Percentiles rank a stretch among this genome's conserved stretches.
Conservation (phyloP, 345 rosid species). For the Nasturtium officinale region DNA sequence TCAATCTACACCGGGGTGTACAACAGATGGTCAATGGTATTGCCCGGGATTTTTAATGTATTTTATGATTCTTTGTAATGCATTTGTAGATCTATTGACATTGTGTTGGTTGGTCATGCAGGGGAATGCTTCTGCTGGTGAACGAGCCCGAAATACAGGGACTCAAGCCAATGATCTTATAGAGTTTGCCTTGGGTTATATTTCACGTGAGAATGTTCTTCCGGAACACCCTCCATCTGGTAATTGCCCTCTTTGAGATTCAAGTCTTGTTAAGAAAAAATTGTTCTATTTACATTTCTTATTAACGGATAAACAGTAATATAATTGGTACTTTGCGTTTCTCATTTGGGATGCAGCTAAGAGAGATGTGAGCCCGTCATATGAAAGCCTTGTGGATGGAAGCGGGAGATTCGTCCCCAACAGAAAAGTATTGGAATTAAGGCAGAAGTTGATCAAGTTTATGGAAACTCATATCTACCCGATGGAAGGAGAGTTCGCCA, state of each 20-base stretch:
- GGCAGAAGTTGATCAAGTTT: constrained; percentile 70
- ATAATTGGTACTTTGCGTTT: constrained; percentile 5
- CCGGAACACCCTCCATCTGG: constrained; percentile 76
- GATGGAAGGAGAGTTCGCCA: constrained; percentile 72
- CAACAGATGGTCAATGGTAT: constrained; percentile 91
- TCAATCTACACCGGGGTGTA: constrained; percentile 76
- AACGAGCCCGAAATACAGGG: constrained; percentile 72
- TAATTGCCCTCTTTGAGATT: constrained; percentile 36
- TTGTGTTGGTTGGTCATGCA: constrained; percentile 43
- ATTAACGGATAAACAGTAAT: not conserved
- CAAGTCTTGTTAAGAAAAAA: constrained; percentile 6
- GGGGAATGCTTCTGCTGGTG: constrained; percentile 98
- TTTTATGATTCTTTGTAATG: constrained; percentile 1
- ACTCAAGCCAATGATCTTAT: constrained; percentile 60
- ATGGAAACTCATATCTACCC: constrained; percentile 93
- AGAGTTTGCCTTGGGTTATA: constrained; percentile 63
- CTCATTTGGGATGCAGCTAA: constrained; percentile 40
- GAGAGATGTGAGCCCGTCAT: constrained; percentile 37
- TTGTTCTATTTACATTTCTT: constrained; percentile 5
- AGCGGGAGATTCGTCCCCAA: constrained; percentile 74
- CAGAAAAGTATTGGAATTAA: constrained; percentile 63
- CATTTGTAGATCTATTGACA: not conserved
- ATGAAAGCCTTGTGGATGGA: constrained; percentile 51
- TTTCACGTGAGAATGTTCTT: constrained; percentile 63
- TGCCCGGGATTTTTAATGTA: not conserved